Base-by-base conservation (phyloP, 2,329 filamentous ascomycete genomes). In the Fusarium nematophilum region DNA sequence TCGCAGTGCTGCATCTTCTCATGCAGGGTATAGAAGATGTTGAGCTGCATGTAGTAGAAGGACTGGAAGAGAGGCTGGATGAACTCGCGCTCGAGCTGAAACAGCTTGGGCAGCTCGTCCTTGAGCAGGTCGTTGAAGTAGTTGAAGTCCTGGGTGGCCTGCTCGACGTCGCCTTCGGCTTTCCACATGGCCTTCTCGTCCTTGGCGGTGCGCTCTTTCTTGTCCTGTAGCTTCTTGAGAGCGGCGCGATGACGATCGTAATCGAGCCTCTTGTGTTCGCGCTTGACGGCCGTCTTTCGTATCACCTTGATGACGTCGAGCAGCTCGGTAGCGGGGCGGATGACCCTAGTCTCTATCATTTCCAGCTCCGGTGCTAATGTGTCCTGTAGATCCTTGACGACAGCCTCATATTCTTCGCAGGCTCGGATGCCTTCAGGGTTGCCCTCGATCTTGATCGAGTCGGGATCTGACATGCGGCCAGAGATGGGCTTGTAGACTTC, bases 31-130 rank as follows among this genome's bases (percentile, higher is more conserved):
- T 99, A 99, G 76, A 98, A 99, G 64, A 99, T 92, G 76, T 99
- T 99, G 64, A 99, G 86, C 77, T 99, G 95, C 95, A 99, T 99
- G 82, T 98, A 99, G 79, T 99, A 99, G 80, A 99, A 99, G 9
- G 92, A 96, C 75, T 98, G 95, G 83, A 99, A 99, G 7, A 99
- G 86, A 3, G 95, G 95, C 66, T 92, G 89, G 75, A 99, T 99
- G 75, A 99, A 98, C 75, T 98, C 90, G 62, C 89, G 86, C 76
- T 99, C 95, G 14, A 99, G 86, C 7, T 81, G 76, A 76, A 99
- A 99, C 9, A 99, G 85, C 76, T 93, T 92, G 23, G 95, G 95
- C 61, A 99, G 81, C 78, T 99, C 95, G 14, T 96, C 92, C 80
- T 99, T 99, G 59, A 99, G 85, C 45, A 99, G 82, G 71, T 97